A percentile compares a stretch with the other conserved stretches of the same genome.
These are phyloP conservation scores for Sherardia arvensis DNA, from an alignment of 257 asterid genomes.

Conservation along the genomic window DNA sequence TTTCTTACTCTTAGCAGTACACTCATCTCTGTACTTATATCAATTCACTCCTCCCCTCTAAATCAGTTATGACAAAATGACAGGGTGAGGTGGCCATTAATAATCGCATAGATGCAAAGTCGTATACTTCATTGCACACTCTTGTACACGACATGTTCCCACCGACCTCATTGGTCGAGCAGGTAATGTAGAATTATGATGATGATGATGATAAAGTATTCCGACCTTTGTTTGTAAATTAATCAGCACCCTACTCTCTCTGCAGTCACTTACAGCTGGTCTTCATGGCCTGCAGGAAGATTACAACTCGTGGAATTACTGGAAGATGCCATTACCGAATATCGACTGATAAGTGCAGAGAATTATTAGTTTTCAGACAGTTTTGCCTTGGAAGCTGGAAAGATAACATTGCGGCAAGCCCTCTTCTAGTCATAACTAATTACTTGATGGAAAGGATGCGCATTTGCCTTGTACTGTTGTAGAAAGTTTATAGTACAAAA, in stretches of 20 bases:
- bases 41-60: conserved; percentile 1
- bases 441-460: not conserved
- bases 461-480: conserved; percentile 8
- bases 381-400: not conserved
- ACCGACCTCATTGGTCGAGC: conserved; percentile 84
- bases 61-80: conserved; percentile 2
- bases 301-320: conserved; percentile 83
- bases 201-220: not conserved
- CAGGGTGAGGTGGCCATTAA: conserved; percentile 99
- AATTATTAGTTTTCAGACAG: conserved; percentile 1
- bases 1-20: not conserved
- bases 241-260: not conserved
- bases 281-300: conserved; percentile 51
- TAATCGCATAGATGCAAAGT: conserved; percentile 74
- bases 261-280: not conserved
- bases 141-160: conserved; percentile 98
- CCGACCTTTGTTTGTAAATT: not conserved
- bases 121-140: conserved; percentile 92
- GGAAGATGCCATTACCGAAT: conserved; percentile 78
- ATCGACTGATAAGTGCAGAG: conserved; percentile 37
- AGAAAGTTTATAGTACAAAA: conserved; percentile 8
- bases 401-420: not conserved
- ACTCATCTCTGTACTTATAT: not conserved
- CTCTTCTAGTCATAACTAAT: not conserved
- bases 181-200: conserved; percentile 39